phyloP scores from a whole-genome alignment of 2,329 filamentous ascomycete species.

The Aspergillus intermedius region DNA sequence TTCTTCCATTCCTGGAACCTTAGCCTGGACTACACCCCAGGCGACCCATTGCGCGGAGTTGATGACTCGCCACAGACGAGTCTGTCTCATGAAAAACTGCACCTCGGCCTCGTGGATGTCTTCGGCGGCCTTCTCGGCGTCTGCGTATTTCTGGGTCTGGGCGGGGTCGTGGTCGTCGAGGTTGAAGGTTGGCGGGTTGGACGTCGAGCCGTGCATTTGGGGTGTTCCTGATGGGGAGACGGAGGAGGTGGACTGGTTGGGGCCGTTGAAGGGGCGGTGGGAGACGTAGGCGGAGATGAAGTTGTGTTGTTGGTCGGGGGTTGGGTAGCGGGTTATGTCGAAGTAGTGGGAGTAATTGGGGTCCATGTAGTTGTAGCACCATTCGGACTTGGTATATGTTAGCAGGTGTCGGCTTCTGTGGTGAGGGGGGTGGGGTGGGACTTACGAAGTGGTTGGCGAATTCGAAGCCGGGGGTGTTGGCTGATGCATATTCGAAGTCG shows the following conservation, averaged over 20 bases:
- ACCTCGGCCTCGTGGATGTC: constrained; percentile 62
- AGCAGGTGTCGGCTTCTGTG: constrained; percentile 6
- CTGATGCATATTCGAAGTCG: constrained; percentile 94
- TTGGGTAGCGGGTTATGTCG: constrained; percentile 66
- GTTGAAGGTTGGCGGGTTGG: constrained; percentile 59
- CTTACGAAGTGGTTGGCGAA: constrained; percentile 93
- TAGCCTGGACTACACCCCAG: constrained; percentile 95
- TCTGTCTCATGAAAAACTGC: constrained; percentile 66
- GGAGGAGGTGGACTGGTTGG: constrained; percentile 11
- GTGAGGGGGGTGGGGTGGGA: background rate
- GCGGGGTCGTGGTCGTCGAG: constrained; percentile 60
- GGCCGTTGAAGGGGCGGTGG: constrained; percentile 54
- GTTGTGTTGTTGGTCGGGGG: constrained; percentile 68
- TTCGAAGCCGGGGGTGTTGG: constrained; percentile 78
- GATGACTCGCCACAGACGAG: constrained; percentile 75
- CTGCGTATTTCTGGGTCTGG: constrained; percentile 47
- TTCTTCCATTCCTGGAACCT: constrained; percentile 64
- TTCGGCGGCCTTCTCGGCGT: constrained; percentile 58
- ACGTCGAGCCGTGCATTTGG: constrained; percentile 47
- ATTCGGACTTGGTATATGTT: constrained; percentile 58
- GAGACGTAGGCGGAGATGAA: constrained; percentile 83
- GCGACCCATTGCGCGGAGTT: constrained; percentile 89
- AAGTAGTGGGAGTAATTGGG: constrained; percentile 58
- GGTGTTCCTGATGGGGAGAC: constrained; percentile 23
- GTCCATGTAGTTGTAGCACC: constrained; percentile 97